Evolutionary conservation across 352 stramenopile species (phyloP).

Genomic region (Albugo candida): DNA sequence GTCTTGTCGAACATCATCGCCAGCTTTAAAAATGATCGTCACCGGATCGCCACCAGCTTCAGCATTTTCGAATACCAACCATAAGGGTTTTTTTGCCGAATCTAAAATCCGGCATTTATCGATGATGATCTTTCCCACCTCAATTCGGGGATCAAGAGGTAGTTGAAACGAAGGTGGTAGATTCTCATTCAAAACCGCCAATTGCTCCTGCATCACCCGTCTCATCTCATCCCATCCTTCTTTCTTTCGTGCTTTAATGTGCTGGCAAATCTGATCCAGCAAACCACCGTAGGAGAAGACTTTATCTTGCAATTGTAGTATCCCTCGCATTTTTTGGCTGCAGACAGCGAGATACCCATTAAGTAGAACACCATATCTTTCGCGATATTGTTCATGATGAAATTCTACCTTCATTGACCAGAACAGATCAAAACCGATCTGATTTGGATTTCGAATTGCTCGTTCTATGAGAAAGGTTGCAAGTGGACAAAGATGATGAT

Average conservation of each 20-base stretch:
- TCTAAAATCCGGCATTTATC: slow-evolving; percentile 8
- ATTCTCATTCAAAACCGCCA: slow-evolving; percentile 60
- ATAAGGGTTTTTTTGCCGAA: slow-evolving; percentile 12
- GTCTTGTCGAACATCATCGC: slow-evolving; percentile 70
- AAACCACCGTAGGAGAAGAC: slow-evolving; percentile 1
- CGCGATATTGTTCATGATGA: slow-evolving; percentile 1
- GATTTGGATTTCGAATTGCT: slow-evolving; percentile 2
- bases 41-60: background rate
- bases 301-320: slow-evolving; percentile 2
- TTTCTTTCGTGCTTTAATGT: slow-evolving; percentile 11
- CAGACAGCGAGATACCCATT: slow-evolving; percentile 3
- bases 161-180: slow-evolving; percentile 11
- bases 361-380: slow-evolving; percentile 8
- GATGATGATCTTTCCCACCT: slow-evolving; percentile 1
- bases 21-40: slow-evolving; percentile 38
- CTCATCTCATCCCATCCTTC: slow-evolving; percentile 7
- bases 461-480: slow-evolving; percentile 8
- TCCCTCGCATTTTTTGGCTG: background rate
- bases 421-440: slow-evolving; percentile 7
- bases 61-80: slow-evolving; percentile 7
- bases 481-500: slow-evolving; percentile 5
- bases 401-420: slow-evolving; percentile 12
- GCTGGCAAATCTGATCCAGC: slow-evolving; percentile 6
- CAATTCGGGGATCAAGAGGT: slow-evolving; percentile 7
- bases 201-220: slow-evolving; percentile 1